Evolutionary conservation across 345 rosid species (phyloP), one percentile per base, ranked within the genome.

Genomic region (Eucalyptus tenuipes): DNA sequence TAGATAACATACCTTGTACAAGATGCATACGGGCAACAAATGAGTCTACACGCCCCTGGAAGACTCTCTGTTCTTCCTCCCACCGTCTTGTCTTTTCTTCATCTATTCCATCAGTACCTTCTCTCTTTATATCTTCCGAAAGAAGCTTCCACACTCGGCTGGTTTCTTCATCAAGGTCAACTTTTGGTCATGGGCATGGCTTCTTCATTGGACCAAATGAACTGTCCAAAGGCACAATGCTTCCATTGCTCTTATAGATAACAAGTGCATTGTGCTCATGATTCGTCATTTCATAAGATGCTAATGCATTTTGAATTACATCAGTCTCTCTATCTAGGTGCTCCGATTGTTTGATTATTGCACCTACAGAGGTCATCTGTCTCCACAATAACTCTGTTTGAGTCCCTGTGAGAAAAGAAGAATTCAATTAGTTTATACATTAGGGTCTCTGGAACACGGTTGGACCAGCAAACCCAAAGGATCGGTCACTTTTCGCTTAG

Each of bases 21-120:
- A 97, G 98, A 93, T 95, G 99, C 99, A 98, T 98, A 64, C 97
- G 93, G 29, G 98, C 97, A 89, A 98, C 49, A 87, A 98, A 98
- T 16, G 99, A 94, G 87, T 96, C 95, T 22, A 94, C 95, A 87
- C 96, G 93, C 64, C 98, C 98, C 90, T 79, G 88, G 86, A 97
- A 95, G 57, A 97, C 93, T 88, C 91, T 91, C 33, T 97, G 91
- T 88, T 98, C 99, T 87, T 98, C 94, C 80, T 95, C 94, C 98
- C 98, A 98, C 96, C 95, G 94, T 88, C 92, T 92, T 20, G 89
- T 91, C 87, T 92, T 95, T 86, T 94, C 94, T 90, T 95, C 91
- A 29, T 94, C 94, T 44, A 95, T 94, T 91, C 95, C 97, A 91
- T 95, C 93, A 88, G 95, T 90, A 57, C 96, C 98, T 86, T 95